A percentile compares a stretch with the other conserved stretches of the same genome.
These are phyloP conservation scores for Caryopteris hybrid DNA, from an alignment of 305 asterid species.

Conservation along the genomic window DNA sequence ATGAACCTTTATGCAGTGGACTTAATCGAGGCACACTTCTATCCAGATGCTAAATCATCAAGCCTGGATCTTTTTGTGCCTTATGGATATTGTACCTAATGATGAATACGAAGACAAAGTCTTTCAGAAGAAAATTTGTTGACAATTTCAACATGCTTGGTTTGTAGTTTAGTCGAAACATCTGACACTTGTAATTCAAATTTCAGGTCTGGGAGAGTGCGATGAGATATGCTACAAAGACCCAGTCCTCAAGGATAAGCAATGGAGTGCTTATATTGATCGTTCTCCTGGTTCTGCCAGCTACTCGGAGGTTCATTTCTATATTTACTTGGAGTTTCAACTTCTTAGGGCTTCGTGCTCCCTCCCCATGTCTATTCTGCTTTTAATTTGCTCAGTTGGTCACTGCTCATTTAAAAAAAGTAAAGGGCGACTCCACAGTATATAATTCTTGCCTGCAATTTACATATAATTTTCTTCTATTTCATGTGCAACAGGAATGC, in stretches of 20 bases:
- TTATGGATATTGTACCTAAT: not conserved
- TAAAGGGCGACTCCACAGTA: not conserved
- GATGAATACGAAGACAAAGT: not conserved
- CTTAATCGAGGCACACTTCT: not conserved
- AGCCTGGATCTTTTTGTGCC: not conserved
- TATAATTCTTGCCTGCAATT: not conserved
- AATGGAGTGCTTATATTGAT: conserved; percentile 84
- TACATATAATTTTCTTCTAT: not conserved
- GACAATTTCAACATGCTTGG: not conserved
- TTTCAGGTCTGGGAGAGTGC: conserved; percentile 34
- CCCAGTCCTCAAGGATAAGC: conserved; percentile 73
- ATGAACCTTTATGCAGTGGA: not conserved
- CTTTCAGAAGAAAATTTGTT: not conserved
- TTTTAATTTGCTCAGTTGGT: not conserved
- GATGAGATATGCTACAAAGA: conserved; percentile 82
- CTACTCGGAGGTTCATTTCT: conserved; percentile 56
- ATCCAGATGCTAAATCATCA: not conserved
- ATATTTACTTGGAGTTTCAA: not conserved
- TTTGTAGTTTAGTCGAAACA: too few species aligned
- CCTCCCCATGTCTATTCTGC: not conserved
- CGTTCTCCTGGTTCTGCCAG: conserved; percentile 81
- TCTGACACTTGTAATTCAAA: not conserved
- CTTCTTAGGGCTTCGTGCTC: not conserved
- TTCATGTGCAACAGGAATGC: conserved; percentile 50
- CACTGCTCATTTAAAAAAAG: not conserved